A percentile compares a stretch with the other conserved stretches of the same genome.
Conservation (phyloP, 129 eudicot genomes). For the Escallonia rubra region DNA sequence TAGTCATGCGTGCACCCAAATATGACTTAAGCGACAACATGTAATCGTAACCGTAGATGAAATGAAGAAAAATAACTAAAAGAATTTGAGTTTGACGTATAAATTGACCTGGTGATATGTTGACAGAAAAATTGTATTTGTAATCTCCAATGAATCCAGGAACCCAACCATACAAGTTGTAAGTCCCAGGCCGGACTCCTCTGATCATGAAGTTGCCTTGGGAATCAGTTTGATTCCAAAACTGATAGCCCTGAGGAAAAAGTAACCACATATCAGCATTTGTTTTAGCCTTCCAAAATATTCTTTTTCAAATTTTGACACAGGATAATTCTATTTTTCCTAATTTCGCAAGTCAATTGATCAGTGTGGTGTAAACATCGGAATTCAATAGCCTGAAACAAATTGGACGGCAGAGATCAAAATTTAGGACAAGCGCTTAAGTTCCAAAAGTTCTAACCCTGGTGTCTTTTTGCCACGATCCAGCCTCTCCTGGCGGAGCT, state of each 20-base stretch:
- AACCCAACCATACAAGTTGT: slow-evolving; percentile 44
- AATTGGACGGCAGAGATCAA: not conserved
- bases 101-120: slow-evolving; percentile 28
- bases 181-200: slow-evolving; percentile 23
- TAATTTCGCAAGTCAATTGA: not conserved
- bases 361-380: not conserved
- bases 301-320: too few species aligned
- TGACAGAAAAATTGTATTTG: slow-evolving; percentile 11
- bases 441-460: slow-evolving; percentile 32
- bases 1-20: not conserved
- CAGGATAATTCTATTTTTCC: too few species aligned
- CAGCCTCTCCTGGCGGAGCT: slow-evolving; percentile 56
- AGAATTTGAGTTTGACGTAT: not conserved
- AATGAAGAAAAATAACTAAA: not conserved
- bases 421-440: not conserved
- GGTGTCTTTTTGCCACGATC: slow-evolving; percentile 80
- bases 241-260: slow-evolving; percentile 43
- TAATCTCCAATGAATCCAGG: slow-evolving; percentile 56
- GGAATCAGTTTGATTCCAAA: slow-evolving; percentile 35
- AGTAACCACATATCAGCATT: not conserved
- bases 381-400: too few species aligned
- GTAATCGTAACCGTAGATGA: not conserved
- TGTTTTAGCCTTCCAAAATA: not conserved
- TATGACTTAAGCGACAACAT: not conserved
- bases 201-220: slow-evolving; percentile 31